Evolutionary conservation across 371 early-diverging fungal species (phyloP), one percentile per base, ranked within the genome.

Genomic region (Syncephalastrum racemosum): DNA sequence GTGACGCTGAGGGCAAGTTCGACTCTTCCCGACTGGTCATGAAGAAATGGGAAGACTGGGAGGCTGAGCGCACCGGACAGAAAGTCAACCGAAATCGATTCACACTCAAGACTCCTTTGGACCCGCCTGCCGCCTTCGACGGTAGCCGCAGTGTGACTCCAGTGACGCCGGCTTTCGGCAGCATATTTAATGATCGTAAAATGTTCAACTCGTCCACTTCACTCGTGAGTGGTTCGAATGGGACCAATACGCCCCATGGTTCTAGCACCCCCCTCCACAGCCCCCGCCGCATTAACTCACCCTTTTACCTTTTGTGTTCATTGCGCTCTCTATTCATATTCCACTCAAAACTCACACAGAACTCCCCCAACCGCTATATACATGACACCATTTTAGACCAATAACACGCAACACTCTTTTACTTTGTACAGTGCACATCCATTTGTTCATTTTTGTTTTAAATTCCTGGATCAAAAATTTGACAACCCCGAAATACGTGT

Each of bases 11-110:
- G 45, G 80, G 82, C 46, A 85, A 82, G 52, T 80, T 81, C 48
- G 90, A 92, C 58, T 84, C 89, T 14, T 69, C 79, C n/a, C 71
- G 75, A 4, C 58, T 84, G 24, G 64, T 80, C n/a, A 81, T 84
- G 80, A 81, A 81, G 60, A 81, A 82, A 39, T 84, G 84, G 84
- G 81, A 82, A 44, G 88, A 87, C 48, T 89, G 90, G 90, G 90
- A 87, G 61, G 67, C 79, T 41, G 90, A 87, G 40, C 75, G 88
- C 20, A 75, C 75, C 4, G 79, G 76, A 1, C 70, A 62, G 23
- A 62, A 63, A n/a, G 36, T 59, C 18, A 58, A 57, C 41, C 71
- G 68, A 44, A 70, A 68, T 36, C 64, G 64, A 20, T 31, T 70
- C n/a, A 58, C 63, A 1, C 58, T 74, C 14, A 73, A 62, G 22